Conservation (phyloP, 148 eudicot genomes). For the Oxyria digyna region DNA sequence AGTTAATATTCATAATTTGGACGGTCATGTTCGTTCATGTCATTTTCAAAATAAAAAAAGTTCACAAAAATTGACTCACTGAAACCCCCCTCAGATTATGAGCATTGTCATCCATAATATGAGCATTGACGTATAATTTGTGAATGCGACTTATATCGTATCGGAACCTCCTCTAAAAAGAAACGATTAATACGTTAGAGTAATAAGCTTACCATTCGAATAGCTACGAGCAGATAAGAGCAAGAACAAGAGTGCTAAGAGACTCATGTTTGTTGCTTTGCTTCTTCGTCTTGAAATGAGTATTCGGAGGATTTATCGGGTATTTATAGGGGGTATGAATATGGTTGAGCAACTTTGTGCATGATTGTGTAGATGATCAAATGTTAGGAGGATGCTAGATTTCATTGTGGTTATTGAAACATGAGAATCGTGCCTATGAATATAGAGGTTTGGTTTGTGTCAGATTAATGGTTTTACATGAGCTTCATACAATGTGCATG, state of each 20-base stretch:
- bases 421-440: background rate
- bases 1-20: too few relatives aligned
- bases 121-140: too few relatives aligned
- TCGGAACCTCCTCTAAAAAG: too few relatives aligned
- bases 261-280: background rate
- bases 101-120: too few relatives aligned
- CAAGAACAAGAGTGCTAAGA: background rate
- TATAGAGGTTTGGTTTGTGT: background rate
- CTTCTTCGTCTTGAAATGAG: background rate
- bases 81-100: too few relatives aligned
- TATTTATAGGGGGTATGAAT: background rate
- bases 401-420: background rate
- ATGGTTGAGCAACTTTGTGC: background rate
- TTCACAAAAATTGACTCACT: too few relatives aligned
- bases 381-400: conserved; percentile 6
- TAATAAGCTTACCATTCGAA: background rate
- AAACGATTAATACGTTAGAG: background rate
- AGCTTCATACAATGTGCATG: conserved; percentile 8
- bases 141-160: too few relatives aligned
- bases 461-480: background rate
- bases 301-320: background rate
- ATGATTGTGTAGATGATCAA: background rate
- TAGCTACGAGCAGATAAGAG: background rate
- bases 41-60: too few relatives aligned
- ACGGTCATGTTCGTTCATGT: too few relatives aligned